These are phyloP conservation scores for Lophiotrema nucula DNA, from an alignment of 495 filamentous ascomycete species.

Conservation along the genomic window DNA sequence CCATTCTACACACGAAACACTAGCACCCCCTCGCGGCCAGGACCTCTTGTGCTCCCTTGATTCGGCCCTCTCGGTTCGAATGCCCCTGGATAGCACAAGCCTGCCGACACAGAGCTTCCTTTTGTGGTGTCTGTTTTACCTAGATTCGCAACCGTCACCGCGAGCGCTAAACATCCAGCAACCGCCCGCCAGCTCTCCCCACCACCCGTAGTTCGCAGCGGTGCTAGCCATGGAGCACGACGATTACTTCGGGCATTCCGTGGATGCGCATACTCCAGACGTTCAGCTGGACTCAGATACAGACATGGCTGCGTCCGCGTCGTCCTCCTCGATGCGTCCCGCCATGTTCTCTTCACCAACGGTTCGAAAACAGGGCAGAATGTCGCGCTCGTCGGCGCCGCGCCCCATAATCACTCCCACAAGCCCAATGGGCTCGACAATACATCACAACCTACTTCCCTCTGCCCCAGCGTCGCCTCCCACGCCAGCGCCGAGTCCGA, in stretches of 20 bases:
- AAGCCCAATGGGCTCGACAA: conserved; percentile 52
- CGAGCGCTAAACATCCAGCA: too few species aligned
- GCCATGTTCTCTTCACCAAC: conserved; percentile 32
- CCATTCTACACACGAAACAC: conserved; percentile 26
- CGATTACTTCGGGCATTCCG: conserved; percentile 18
- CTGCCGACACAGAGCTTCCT: too few species aligned
- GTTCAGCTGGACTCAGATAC: conserved; percentile 23
- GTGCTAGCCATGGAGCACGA: conserved; percentile 22
- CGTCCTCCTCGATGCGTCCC: conserved; percentile 17
- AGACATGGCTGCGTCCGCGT: conserved; percentile 24
- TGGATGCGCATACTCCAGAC: conserved; percentile 5
- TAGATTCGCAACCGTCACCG: too few species aligned
- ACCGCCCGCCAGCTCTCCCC: background rate
- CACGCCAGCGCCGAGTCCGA: conserved; percentile 67
- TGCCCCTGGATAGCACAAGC: conserved; percentile 10
- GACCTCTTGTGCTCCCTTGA: background rate
- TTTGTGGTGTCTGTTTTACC: background rate
- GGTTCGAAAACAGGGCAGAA: conserved; percentile 26
- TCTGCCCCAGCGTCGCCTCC: conserved; percentile 68
- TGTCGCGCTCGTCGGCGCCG: conserved; percentile 34
- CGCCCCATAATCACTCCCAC: conserved; percentile 55
- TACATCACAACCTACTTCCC: conserved; percentile 58
- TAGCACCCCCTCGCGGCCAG: conserved; percentile 16
- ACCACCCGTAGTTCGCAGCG: background rate
- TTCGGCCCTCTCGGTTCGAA: conserved; percentile 12